These are phyloP conservation scores for Pisolithus microcarpus DNA, from an alignment of 768 basidiomycete genomes.

Conservation along the genomic window DNA sequence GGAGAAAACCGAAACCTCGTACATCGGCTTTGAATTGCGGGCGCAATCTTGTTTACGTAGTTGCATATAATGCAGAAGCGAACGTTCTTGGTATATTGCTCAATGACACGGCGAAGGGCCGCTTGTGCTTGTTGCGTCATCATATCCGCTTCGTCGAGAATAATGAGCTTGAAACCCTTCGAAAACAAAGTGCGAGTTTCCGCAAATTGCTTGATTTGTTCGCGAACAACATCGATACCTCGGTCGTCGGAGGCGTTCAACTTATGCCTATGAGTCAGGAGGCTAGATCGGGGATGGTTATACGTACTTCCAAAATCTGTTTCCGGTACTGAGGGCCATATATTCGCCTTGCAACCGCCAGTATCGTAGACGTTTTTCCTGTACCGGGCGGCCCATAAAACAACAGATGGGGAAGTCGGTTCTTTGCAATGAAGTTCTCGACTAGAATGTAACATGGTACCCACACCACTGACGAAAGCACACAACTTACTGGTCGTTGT, in stretches of 20 bases:
- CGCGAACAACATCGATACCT: slow-evolving; percentile 96
- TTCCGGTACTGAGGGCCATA: slow-evolving; percentile 83
- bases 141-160: slow-evolving; percentile 99
- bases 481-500: slow-evolving; percentile 70
- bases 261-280: slow-evolving; percentile 32
- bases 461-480: not conserved
- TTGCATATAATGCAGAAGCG: slow-evolving; percentile 99
- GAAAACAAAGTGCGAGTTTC: slow-evolving; percentile 88
- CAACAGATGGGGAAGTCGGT: slow-evolving; percentile 86
- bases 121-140: slow-evolving; percentile 99
- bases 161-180: slow-evolving; percentile 94
- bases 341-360: slow-evolving; percentile 91
- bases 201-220: slow-evolving; percentile 98
- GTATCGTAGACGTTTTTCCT: slow-evolving; percentile 95
- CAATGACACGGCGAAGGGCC: slow-evolving; percentile 92
- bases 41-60: slow-evolving; percentile 98
- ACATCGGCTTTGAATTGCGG: slow-evolving; percentile 97
- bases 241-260: slow-evolving; percentile 98
- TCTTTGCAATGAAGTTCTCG: slow-evolving; percentile 94
- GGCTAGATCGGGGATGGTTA: not conserved
- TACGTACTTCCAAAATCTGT: slow-evolving; percentile 83
- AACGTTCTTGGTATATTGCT: slow-evolving; percentile 97
- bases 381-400: slow-evolving; percentile 99
- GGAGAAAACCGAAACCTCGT: slow-evolving; percentile 97
- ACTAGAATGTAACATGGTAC: slow-evolving; percentile 41